phyloP scores from a whole-genome alignment of 2,329 filamentous ascomycete genomes.

The Verticillium isaacii region DNA sequence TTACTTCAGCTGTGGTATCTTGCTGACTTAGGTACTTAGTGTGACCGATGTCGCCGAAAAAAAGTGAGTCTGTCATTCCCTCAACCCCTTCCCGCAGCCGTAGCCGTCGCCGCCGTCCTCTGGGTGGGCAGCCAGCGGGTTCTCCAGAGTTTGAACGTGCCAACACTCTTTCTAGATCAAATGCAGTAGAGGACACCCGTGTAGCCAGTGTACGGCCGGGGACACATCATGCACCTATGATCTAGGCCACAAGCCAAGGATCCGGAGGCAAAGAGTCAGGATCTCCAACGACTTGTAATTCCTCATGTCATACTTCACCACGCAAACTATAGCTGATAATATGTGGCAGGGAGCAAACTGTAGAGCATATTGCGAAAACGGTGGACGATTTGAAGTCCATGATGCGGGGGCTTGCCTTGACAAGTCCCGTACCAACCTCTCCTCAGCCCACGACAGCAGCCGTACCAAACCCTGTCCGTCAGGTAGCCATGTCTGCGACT shows the following conservation, averaged over 20 bases:
- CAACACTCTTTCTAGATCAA: neutral
- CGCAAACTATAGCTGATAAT: neutral
- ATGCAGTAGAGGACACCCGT: neutral
- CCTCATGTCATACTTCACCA: neutral
- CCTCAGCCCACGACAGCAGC: neutral
- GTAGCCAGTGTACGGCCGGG: neutral
- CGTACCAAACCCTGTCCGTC: neutral
- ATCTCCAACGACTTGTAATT: conserved; percentile 14
- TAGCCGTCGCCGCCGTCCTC: too few relatives aligned
- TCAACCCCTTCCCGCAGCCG: too few relatives aligned
- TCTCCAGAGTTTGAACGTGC: neutral
- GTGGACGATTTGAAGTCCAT: conserved; percentile 10
- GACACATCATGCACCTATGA: neutral
- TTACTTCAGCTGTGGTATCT: neutral
- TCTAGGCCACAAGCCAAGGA: conserved; percentile 6
- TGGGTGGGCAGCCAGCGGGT: too few relatives aligned
- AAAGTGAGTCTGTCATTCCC: neutral
- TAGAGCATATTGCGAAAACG: conserved; percentile 11
- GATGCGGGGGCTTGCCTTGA: neutral
- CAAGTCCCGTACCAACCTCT: neutral
- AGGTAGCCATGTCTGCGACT: neutral
- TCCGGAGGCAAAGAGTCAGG: conserved; percentile 10
- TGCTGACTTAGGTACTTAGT: neutral
- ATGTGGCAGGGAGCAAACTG: neutral
- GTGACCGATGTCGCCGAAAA: neutral